Percentiles rank a stretch among this genome's conserved stretches.
Conservation (phyloP, 2,329 filamentous ascomycete species). For the Aciculosporium take region DNA sequence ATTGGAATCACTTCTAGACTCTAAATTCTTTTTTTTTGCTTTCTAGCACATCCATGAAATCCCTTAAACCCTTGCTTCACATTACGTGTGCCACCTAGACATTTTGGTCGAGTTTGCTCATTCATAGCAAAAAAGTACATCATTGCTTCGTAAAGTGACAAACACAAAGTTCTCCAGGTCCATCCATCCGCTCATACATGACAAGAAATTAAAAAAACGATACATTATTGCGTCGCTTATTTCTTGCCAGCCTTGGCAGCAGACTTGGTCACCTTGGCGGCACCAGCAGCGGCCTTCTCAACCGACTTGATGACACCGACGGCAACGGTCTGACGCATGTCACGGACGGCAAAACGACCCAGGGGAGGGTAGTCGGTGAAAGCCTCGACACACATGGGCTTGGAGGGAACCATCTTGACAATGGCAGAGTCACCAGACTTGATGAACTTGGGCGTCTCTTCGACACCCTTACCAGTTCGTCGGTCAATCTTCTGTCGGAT, state of each 20-base stretch:
- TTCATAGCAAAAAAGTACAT: constrained; percentile 29
- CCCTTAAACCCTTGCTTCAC: constrained; percentile 19
- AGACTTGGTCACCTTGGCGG: constrained; percentile 57
- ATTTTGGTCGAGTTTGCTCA: constrained; percentile 26
- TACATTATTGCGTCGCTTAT: constrained; percentile 31
- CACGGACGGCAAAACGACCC: constrained; percentile 99
- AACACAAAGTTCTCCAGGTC: constrained; percentile 14
- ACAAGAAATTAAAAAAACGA: constrained; percentile 13
- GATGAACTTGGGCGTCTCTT: constrained; percentile 95
- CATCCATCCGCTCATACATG: constrained; percentile 14
- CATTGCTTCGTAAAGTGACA: constrained; percentile 32
- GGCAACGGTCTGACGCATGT: constrained; percentile 84
- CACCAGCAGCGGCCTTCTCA: constrained; percentile 43
- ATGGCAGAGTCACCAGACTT: constrained; percentile 99
- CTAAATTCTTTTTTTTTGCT: constrained; percentile 31
- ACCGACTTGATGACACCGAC: constrained; percentile 92
- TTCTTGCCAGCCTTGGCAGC: constrained; percentile 64
- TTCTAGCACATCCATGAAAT: constrained; percentile 25
- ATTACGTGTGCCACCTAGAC: constrained; percentile 26
- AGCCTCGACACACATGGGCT: constrained; percentile 99
- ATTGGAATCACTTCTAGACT: constrained; percentile 29
- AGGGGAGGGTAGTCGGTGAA: constrained; percentile 99
- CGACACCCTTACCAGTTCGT: constrained; percentile 96
- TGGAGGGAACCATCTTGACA: constrained; percentile 99
- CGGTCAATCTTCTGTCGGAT: constrained; percentile 99